These are phyloP conservation scores for Arthrinium phaeospermum DNA, from an alignment of 2,329 filamentous ascomycete species.

Conservation along the genomic window DNA sequence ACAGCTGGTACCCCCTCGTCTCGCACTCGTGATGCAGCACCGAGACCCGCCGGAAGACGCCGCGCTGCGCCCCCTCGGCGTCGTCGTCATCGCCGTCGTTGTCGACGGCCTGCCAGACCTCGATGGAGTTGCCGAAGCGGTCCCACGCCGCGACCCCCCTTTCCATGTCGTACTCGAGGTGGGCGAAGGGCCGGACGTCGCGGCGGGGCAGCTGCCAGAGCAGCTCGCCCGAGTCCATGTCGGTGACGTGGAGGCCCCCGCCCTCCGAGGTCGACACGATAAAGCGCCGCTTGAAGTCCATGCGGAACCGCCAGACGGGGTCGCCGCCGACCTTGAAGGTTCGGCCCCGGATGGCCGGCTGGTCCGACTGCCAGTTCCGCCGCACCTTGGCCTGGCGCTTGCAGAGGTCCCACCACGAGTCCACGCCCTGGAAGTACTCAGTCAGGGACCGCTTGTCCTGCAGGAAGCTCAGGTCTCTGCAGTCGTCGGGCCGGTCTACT, in stretches of 20 bases:
- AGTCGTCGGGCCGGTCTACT: constrained; percentile 1
- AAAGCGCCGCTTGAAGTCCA: constrained; percentile 52
- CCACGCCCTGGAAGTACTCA: constrained; percentile 39
- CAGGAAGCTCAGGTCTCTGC: constrained; percentile 21
- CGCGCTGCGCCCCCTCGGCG: constrained; percentile 37
- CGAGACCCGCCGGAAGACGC: constrained; percentile 43
- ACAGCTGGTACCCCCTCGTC: constrained; percentile 52
- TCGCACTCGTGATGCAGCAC: constrained; percentile 47
- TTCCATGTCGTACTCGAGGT: constrained; percentile 53
- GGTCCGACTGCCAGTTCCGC: constrained; percentile 43
- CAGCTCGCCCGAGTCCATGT: constrained; percentile 49
- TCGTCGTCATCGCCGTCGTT: constrained; percentile 30
- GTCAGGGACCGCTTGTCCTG: constrained; percentile 35
- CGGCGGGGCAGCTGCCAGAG: constrained; percentile 39
- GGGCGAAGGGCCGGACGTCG: constrained; percentile 48
- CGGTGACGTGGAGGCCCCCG: constrained; percentile 51
- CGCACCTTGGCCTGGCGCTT: constrained; percentile 45
- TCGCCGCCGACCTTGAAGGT: constrained; percentile 47
- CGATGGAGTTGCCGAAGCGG: constrained; percentile 48
- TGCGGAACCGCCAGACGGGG: constrained; percentile 51
- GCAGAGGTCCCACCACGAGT: constrained; percentile 51
- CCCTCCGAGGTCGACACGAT: constrained; percentile 50
- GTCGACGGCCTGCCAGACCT: constrained; percentile 47
- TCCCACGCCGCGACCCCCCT: constrained; percentile 52
- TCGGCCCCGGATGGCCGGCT: constrained; percentile 43